Conservation (phyloP, 495 filamentous ascomycete genomes). For the Aspergillus steynii region DNA sequence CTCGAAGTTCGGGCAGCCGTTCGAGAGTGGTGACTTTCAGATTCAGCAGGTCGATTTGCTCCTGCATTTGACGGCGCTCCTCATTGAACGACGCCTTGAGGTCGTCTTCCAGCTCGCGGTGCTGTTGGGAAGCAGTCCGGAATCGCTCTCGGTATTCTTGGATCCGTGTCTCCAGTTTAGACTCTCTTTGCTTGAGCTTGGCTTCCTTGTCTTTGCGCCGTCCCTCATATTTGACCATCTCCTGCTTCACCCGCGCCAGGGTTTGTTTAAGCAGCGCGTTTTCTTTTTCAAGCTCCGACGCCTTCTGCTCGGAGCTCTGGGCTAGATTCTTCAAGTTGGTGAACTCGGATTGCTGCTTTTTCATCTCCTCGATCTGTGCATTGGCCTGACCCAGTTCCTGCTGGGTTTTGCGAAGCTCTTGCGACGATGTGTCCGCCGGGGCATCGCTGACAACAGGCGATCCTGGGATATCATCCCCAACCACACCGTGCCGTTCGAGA, state of each 20-base stretch:
- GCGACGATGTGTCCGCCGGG: conserved; percentile 39
- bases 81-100: conserved; percentile 34
- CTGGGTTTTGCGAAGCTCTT: conserved; percentile 42
- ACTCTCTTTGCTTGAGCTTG: conserved; percentile 49
- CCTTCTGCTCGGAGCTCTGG: conserved; percentile 66
- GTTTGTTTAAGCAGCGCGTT: conserved; percentile 53
- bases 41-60: conserved; percentile 36
- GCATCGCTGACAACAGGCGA: conserved; percentile 47
- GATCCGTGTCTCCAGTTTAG: conserved; percentile 46
- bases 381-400: conserved; percentile 57
- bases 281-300: conserved; percentile 58
- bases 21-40: conserved; percentile 30
- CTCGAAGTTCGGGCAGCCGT: conserved; percentile 25
- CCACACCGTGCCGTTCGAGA: conserved; percentile 51
- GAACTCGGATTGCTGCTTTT: conserved; percentile 50
- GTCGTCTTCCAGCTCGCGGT: conserved; percentile 40
- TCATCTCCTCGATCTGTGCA: conserved; percentile 61
- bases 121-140: conserved; percentile 36
- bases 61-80: conserved; percentile 37
- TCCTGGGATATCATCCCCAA: conserved; percentile 39
- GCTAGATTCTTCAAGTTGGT: conserved; percentile 53
- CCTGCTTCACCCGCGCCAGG: conserved; percentile 53
- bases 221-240: conserved; percentile 53
- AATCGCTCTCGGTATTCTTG: conserved; percentile 47
- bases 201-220: conserved; percentile 53